A percentile compares a stretch with the other conserved stretches of the same genome.
phyloP scores from a whole-genome alignment of 305 asterid species.

The Fraxinus latifolia region DNA sequence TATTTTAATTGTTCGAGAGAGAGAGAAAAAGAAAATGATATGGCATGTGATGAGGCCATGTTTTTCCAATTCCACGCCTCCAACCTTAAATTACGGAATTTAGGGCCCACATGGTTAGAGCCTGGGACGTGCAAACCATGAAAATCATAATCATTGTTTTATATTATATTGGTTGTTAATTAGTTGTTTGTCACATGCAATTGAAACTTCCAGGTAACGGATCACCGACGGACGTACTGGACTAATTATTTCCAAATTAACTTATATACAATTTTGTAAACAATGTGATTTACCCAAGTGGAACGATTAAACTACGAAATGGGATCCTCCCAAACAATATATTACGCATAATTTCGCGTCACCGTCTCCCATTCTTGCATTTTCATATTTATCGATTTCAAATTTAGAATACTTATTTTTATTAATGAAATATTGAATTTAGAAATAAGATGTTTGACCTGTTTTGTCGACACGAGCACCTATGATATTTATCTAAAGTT shows the following conservation, averaged over 20 bases:
- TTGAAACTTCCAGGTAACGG: constrained; percentile 1
- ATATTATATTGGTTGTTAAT: background rate
- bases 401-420: background rate
- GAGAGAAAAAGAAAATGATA: background rate
- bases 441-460: background rate
- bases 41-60: background rate
- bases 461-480: background rate
- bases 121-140: constrained; percentile 7
- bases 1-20: background rate
- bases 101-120: background rate
- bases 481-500: background rate
- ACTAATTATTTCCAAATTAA: background rate
- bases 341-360: background rate
- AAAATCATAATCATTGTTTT: background rate
- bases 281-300: background rate
- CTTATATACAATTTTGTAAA: background rate
- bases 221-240: background rate
- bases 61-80: background rate
- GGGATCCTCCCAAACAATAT: background rate
- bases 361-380: background rate
- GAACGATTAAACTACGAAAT: background rate
- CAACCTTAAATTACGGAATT: background rate
- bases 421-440: background rate
- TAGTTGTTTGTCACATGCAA: background rate
- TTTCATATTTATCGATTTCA: background rate